Percentiles rank a stretch among this genome's conserved stretches.
Conservation (phyloP, 345 rosid species). For the Rubroshorea leprosula region DNA sequence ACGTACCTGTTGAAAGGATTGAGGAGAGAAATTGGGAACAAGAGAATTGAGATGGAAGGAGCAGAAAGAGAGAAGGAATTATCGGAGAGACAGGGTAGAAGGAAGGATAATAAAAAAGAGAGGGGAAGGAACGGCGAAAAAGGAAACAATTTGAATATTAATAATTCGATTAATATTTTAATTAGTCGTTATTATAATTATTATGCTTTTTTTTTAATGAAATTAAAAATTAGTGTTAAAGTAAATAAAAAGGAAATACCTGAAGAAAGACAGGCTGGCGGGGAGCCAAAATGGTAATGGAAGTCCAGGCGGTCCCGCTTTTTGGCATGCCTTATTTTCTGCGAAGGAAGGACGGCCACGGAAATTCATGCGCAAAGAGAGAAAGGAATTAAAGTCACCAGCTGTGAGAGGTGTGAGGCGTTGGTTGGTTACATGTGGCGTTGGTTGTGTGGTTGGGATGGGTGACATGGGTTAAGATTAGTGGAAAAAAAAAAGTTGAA, state of each 20-base stretch:
- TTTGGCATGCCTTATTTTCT: neutral
- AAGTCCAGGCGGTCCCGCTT: neutral
- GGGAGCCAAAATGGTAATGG: constrained; percentile 1
- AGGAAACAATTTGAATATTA: constrained; percentile 19
- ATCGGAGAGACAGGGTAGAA: constrained; percentile 5
- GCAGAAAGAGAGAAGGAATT: constrained; percentile 6
- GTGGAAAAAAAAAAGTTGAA: too few species aligned
- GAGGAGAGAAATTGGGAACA: neutral
- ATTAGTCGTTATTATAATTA: constrained; percentile 2
- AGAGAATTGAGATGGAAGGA: constrained; percentile 14
- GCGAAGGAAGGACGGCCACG: constrained; percentile 17
- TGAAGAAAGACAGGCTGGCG: constrained; percentile 15
- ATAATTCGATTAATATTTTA: constrained; percentile 1
- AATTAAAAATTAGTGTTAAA: neutral
- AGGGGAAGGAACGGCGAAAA: constrained; percentile 24
- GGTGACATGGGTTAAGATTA: neutral
- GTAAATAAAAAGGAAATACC: constrained; percentile 9
- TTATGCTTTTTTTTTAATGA: neutral
- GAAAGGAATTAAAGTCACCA: neutral
- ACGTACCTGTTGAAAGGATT: constrained; percentile 8
- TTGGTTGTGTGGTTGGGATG: neutral
- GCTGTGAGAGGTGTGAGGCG: neutral
- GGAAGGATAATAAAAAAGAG: constrained; percentile 2
- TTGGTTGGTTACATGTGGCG: neutral
- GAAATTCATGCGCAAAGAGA: neutral